Conservation (phyloP, 192 early-diverging fungal genomes). For the Entomortierella parvispora region DNA sequence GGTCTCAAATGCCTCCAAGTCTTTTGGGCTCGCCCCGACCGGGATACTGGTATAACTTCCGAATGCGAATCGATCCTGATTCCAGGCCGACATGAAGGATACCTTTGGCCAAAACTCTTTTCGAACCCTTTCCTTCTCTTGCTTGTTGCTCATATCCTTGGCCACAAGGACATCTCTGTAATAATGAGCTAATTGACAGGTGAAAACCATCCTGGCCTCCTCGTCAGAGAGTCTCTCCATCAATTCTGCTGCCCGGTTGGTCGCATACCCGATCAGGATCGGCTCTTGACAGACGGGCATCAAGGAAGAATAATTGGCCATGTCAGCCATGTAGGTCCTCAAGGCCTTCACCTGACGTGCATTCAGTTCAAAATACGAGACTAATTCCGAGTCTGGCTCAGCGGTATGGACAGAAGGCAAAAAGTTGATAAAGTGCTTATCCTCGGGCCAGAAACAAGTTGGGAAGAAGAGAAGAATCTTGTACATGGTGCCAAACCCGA, state of each 20-base stretch:
- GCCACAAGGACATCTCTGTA: constrained; percentile 6
- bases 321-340: constrained; percentile 24
- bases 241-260: constrained; percentile 37
- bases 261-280: constrained; percentile 41
- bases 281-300: constrained; percentile 27
- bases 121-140: constrained; percentile 1
- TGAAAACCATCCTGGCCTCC: constrained; percentile 23
- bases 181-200: constrained; percentile 47
- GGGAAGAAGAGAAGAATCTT: constrained; percentile 52
- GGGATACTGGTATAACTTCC: constrained; percentile 59
- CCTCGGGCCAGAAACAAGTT: constrained; percentile 32
- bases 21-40: constrained; percentile 24
- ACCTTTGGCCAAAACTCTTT: constrained; percentile 29
- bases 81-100: constrained; percentile 51
- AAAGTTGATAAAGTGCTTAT: constrained; percentile 46
- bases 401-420: constrained; percentile 8
- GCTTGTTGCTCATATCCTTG: background rate
- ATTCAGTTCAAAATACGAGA: constrained; percentile 1
- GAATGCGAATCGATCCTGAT: constrained; percentile 53
- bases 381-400: background rate
- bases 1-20: constrained; percentile 42
- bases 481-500: constrained; percentile 56
- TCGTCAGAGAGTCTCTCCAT: constrained; percentile 32
- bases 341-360: constrained; percentile 21
- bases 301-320: constrained; percentile 41